These are phyloP conservation scores for Nothomitra cinnamomea DNA, from an alignment of 2,329 filamentous ascomycete species.

Conservation along the genomic window DNA sequence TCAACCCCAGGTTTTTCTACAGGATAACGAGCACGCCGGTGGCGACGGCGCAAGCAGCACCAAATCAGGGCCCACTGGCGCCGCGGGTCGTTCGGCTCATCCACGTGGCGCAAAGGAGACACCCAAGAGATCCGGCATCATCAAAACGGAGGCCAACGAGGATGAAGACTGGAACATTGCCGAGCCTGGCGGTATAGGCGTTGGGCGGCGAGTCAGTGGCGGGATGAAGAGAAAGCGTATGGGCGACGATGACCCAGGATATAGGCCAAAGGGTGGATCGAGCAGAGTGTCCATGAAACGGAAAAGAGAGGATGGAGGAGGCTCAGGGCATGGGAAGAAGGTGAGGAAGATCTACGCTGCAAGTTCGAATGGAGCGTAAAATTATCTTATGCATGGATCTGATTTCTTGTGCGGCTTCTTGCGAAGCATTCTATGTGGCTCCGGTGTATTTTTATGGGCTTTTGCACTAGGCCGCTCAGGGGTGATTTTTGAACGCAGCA, in stretches of 20 bases:
- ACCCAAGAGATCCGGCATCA: background rate
- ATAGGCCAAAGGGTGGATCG: constrained; percentile 29
- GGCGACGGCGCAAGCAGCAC: constrained; percentile 13
- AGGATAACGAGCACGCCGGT: constrained; percentile 43
- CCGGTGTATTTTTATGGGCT: too few species aligned
- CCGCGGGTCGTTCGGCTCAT: constrained; percentile 14
- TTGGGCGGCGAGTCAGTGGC: constrained; percentile 12
- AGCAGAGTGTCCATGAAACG: constrained; percentile 24
- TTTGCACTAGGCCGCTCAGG: too few species aligned
- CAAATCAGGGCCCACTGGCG: constrained; percentile 17
- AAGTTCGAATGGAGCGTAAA: background rate
- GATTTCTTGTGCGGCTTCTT: too few species aligned
- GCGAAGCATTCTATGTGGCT: too few species aligned
- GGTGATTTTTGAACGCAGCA: too few species aligned
- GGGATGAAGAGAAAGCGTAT: constrained; percentile 17
- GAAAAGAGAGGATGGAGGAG: constrained; percentile 26
- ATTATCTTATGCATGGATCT: background rate
- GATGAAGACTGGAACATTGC: constrained; percentile 11
- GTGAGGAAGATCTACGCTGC: background rate
- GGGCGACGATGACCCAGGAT: constrained; percentile 26
- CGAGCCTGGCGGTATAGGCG: constrained; percentile 5
- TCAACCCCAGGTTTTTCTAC: constrained; percentile 68
- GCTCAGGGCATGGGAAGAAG: background rate
- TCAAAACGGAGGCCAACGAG: constrained; percentile 19
- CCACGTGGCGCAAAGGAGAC: constrained; percentile 2